phyloP scores from a whole-genome alignment of 2,329 filamentous ascomycete species.

The Penicillium sp. region DNA sequence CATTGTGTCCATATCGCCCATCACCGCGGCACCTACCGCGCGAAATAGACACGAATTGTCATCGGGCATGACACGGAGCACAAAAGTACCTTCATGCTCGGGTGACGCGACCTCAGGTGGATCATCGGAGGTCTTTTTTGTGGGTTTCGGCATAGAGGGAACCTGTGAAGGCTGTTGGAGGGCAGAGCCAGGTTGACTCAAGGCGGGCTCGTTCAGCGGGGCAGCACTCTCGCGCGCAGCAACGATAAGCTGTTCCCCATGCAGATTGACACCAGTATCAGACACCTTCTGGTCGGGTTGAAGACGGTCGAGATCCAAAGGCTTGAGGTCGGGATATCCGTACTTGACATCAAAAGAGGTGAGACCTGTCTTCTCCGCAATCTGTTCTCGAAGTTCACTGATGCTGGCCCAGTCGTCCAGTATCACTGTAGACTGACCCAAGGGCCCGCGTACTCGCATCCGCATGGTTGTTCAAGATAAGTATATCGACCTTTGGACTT shows the following conservation, averaged over 20 bases:
- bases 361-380: slow-evolving; percentile 62
- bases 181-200: slow-evolving; percentile 12
- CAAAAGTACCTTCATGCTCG: slow-evolving; percentile 56
- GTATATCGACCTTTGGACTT: background rate
- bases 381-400: slow-evolving; percentile 39
- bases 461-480: slow-evolving; percentile 55
- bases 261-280: slow-evolving; percentile 60
- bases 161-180: slow-evolving; percentile 15
- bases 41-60: slow-evolving; percentile 95
- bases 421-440: slow-evolving; percentile 67
- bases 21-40: slow-evolving; percentile 77
- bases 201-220: slow-evolving; percentile 5
- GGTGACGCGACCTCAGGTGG: slow-evolving; percentile 61
- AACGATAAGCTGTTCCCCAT: slow-evolving; percentile 69
- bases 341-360: slow-evolving; percentile 73
- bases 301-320: slow-evolving; percentile 59
- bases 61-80: slow-evolving; percentile 92
- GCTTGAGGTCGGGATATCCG: slow-evolving; percentile 71
- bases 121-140: slow-evolving; percentile 50
- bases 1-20: slow-evolving; percentile 65
- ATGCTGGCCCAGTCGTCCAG: slow-evolving; percentile 63
- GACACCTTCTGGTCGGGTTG: slow-evolving; percentile 50
- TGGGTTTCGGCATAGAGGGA: slow-evolving; percentile 43
- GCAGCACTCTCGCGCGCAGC: slow-evolving; percentile 43
- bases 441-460: slow-evolving; percentile 71